A percentile compares a stretch with the other conserved stretches of the same genome.
Evolutionary conservation across 257 asterid genomes (phyloP).

Genomic region (Schizonepeta tenuifolia): DNA sequence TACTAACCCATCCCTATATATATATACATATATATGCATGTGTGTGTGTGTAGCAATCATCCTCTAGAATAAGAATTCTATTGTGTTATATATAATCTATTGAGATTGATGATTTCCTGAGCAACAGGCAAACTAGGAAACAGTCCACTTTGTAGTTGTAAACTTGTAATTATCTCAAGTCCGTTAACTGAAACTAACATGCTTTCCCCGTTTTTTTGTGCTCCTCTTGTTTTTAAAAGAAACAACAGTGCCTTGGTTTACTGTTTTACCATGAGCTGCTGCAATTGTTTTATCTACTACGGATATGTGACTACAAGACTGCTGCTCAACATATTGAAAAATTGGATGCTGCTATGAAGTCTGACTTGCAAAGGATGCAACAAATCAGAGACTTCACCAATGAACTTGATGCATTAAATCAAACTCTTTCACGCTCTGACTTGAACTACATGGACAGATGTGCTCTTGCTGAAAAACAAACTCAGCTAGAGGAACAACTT

Average conservation of each 20-base stretch:
- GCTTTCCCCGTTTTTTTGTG: constrained; percentile 20
- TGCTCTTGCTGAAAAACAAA: constrained; percentile 63
- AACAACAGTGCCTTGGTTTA: constrained; percentile 82
- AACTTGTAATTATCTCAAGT: constrained; percentile 19
- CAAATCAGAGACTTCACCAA: constrained; percentile 62
- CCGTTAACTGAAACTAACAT: constrained; percentile 34
- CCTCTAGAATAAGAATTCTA: constrained; percentile 5
- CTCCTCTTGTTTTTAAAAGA: constrained; percentile 47
- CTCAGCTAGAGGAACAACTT: constrained; percentile 71
- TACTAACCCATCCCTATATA: too few relatives aligned
- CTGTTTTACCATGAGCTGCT: constrained; percentile 84
- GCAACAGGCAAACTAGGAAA: constrained; percentile 8
- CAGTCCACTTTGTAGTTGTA: constrained; percentile 12
- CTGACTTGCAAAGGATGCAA: constrained; percentile 73
- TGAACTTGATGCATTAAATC: constrained; percentile 70
- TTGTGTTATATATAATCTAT: not conserved
- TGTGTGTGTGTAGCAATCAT: not conserved
- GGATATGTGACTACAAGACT: constrained; percentile 90
- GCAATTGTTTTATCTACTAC: constrained; percentile 88
- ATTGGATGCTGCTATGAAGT: constrained; percentile 84
- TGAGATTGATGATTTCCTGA: not conserved
- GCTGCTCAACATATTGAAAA: constrained; percentile 84
- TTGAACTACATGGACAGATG: constrained; percentile 70
- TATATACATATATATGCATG: not conserved
- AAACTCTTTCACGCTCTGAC: constrained; percentile 63